Evolutionary conservation across 495 filamentous ascomycete genomes (phyloP), one percentile per base, ranked within the genome.

Genomic region (Neurospora sp.): DNA sequence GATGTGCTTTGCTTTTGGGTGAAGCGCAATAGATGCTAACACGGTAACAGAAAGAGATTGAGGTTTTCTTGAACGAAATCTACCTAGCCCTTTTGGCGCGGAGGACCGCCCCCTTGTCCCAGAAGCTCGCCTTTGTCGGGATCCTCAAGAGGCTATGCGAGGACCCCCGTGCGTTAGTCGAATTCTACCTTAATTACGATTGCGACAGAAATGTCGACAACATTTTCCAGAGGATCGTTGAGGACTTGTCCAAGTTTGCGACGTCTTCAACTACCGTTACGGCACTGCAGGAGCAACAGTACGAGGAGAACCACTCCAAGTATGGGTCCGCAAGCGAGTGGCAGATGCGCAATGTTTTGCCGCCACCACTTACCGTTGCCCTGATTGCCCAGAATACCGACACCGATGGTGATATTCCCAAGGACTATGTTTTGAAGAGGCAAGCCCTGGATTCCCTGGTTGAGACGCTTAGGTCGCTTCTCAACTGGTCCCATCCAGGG

Each of bases 181-280:
- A 99, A 82, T 91, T 96, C 18, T 99, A 98, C 81, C 88, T 99
- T 71, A 99, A 99, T 80, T 99, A 99, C 76, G 96, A 99, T 78
- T 99, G 96, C 81, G 96, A 98, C 77, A 86, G 94, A 40, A 92
- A 93, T 31, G 86, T 98, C 75, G 96, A 99, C 81, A 98, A 99
- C 77, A 97, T 98, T 78, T 98, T 97, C 81, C 95, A 99, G 80
- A 92, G 90, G 70, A 87, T 97, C 45, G 94, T 98, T 38, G 96
- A 99, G 81, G 94, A 98, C 81, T 82, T 98, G 10, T 94, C 95
- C 20, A 90, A 90, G 72, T 91, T 95, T 69, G 89, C 93, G 0
- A 93, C 91, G 70, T 85, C 90, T 12, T 90, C 94, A 0, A 89
- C 94, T 5, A 76, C 89, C 3, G 87, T 97, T n/a, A 93, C 88